These are phyloP conservation scores for Pseudogymnoascus sp. DNA, from an alignment of 2,329 filamentous ascomycete genomes.

Conservation along the genomic window DNA sequence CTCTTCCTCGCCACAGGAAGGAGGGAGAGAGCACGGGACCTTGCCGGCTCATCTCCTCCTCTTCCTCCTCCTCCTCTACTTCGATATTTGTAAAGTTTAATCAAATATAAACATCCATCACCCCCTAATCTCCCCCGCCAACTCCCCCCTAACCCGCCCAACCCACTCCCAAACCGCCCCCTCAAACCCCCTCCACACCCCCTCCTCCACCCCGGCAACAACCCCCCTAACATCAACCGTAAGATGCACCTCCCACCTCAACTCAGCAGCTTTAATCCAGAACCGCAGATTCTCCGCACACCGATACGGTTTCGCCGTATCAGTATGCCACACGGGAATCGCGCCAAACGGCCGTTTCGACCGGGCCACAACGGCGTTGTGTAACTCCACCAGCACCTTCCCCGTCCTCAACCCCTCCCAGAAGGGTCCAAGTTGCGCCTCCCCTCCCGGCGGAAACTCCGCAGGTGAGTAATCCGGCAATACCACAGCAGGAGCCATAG, in stretches of 20 bases:
- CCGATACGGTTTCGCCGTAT: constrained; percentile 90
- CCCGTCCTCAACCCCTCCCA: constrained; percentile 68
- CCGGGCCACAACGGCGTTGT: constrained; percentile 80
- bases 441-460: constrained; percentile 25
- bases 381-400: constrained; percentile 70
- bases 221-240: constrained; percentile 79
- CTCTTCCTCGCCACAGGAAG: too few species aligned
- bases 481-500: constrained; percentile 51
- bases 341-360: constrained; percentile 81
- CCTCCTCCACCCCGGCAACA: too few species aligned
- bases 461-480: constrained; percentile 24
- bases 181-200: too few species aligned
- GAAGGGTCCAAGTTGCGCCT: constrained; percentile 43
- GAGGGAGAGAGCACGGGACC: not conserved
- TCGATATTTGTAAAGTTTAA: not conserved
- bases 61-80: too few species aligned
- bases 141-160: constrained; percentile 50
- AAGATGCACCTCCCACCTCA: constrained; percentile 83
- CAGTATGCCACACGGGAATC: constrained; percentile 83
- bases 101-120: constrained; percentile 52
- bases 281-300: constrained; percentile 88
- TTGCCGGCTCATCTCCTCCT: not conserved
- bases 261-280: constrained; percentile 92
- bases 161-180: constrained; percentile 26
- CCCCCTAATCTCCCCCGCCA: constrained; percentile 42